phyloP scores from a whole-genome alignment of 2,329 filamentous ascomycete genomes.

The Alternaria sp. region DNA sequence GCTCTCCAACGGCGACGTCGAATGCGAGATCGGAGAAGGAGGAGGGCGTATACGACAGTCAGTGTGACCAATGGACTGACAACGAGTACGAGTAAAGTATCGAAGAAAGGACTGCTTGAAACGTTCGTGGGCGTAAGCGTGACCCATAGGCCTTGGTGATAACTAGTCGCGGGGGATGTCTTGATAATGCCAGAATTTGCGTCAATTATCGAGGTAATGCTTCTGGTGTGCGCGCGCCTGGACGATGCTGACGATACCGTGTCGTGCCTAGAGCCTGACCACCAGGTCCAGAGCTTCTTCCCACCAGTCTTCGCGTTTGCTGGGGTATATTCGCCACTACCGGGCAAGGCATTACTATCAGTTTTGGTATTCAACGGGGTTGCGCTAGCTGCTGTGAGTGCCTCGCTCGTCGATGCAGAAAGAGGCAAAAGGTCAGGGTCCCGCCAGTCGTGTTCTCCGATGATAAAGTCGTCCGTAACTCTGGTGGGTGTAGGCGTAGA shows the following conservation, averaged over 20 bases:
- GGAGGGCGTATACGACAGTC: conserved; percentile 88
- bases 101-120: conserved; percentile 91
- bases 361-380: conserved; percentile 50
- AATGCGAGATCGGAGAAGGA: conserved; percentile 88
- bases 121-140: conserved; percentile 89
- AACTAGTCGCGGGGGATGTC: conserved; percentile 44
- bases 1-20: conserved; percentile 91
- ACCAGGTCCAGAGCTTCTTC: conserved; percentile 23
- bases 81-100: conserved; percentile 95
- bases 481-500: conserved; percentile 14
- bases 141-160: conserved; percentile 90
- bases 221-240: conserved; percentile 23
- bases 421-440: conserved; percentile 75
- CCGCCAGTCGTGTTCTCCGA: conserved; percentile 88
- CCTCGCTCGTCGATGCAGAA: conserved; percentile 37
- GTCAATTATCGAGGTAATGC: conserved; percentile 29
- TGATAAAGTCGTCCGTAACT: conserved; percentile 71
- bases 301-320: conserved; percentile 35
- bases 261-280: conserved; percentile 35
- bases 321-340: conserved; percentile 24
- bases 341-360: conserved; percentile 55
- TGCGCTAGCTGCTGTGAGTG: not conserved
- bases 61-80: conserved; percentile 92
- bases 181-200: conserved; percentile 28
- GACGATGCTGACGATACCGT: conserved; percentile 24